Conservation (phyloP, 208 protist genomes). For the Strigomonas culicis region DNA sequence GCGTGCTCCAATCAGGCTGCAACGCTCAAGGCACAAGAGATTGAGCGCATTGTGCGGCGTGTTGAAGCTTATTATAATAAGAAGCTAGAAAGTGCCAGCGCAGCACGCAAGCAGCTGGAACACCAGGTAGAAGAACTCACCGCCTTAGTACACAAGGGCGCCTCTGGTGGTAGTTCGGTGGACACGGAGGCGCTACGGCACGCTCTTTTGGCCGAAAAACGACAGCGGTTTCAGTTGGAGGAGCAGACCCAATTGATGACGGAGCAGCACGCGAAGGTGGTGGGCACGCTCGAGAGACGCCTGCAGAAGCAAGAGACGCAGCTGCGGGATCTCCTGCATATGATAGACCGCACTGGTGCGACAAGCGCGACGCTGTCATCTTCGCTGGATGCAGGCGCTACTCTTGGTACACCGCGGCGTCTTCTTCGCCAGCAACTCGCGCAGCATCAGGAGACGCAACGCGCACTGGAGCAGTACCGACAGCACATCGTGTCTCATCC, state of each 20-base stretch:
- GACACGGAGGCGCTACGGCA: conserved; percentile 35
- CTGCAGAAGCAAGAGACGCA: conserved; percentile 76
- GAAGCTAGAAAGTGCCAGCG: conserved; percentile 29
- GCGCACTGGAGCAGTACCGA: conserved; percentile 43
- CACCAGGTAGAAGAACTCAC: conserved; percentile 2
- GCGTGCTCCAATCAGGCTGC: conserved; percentile 27
- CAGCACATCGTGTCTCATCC: conserved; percentile 5
- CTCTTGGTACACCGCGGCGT: conserved; percentile 40
- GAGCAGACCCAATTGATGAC: conserved; percentile 78
- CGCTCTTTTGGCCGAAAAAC: conserved; percentile 62
- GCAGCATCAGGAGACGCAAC: conserved; percentile 63
- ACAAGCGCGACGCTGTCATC: background rate
- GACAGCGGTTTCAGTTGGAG: conserved; percentile 77
- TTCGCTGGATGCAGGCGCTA: too few relatives aligned
- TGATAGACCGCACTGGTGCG: conserved; percentile 23
- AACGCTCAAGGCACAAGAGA: conserved; percentile 67
- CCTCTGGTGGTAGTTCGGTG: background rate
- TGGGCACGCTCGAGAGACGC: conserved; percentile 64
- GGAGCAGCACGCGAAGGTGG: conserved; percentile 76
- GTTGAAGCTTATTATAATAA: conserved; percentile 69
- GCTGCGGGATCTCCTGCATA: conserved; percentile 48
- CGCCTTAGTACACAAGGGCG: background rate
- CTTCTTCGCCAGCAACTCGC: conserved; percentile 56
- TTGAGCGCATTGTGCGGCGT: conserved; percentile 77
- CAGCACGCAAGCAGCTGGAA: background rate